Percentiles rank a stretch among this genome's conserved stretches.
Evolutionary conservation across 192 early-diverging fungal species (phyloP).

Genomic region (Gigaspora rosea): DNA sequence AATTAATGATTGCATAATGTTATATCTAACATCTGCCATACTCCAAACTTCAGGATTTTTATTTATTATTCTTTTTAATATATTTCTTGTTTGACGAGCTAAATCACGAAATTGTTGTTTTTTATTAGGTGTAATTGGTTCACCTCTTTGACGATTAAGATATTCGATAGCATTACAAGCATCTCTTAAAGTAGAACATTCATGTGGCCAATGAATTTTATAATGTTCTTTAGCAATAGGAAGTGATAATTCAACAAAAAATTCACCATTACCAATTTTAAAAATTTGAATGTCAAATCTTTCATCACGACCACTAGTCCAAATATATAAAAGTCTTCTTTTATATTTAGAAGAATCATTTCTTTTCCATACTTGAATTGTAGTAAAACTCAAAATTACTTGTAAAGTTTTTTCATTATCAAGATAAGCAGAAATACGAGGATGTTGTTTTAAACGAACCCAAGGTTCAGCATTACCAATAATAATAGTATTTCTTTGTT

Average conservation of each 20-base stretch:
- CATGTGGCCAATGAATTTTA: constrained; percentile 10
- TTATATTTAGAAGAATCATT: not conserved
- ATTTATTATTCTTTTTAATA: not conserved
- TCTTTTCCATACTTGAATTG: constrained; percentile 19
- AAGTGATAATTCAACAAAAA: not conserved
- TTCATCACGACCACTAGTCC: not conserved
- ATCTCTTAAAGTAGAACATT: not conserved
- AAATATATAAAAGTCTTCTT: constrained; percentile 1
- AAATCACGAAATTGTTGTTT: constrained; percentile 3
- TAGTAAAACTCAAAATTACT: not conserved
- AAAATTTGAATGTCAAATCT: not conserved
- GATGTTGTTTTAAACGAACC: not conserved
- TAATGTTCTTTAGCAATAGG: too few relatives aligned
- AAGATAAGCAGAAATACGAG: not conserved
- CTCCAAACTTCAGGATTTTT: constrained; percentile 10
- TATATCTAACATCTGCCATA: not conserved
- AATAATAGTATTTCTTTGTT: not conserved
- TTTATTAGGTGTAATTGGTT: not conserved
- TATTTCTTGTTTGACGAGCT: not conserved
- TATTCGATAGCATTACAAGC: not conserved
- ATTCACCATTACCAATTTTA: not conserved
- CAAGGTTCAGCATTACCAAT: constrained; percentile 16
- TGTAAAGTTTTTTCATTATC: constrained; percentile 6
- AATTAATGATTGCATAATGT: not conserved
- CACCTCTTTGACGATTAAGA: not conserved